These are phyloP conservation scores for Neophaeococcomyces mojaviensis DNA, from an alignment of 2,329 filamentous ascomycete genomes.

Conservation along the genomic window DNA sequence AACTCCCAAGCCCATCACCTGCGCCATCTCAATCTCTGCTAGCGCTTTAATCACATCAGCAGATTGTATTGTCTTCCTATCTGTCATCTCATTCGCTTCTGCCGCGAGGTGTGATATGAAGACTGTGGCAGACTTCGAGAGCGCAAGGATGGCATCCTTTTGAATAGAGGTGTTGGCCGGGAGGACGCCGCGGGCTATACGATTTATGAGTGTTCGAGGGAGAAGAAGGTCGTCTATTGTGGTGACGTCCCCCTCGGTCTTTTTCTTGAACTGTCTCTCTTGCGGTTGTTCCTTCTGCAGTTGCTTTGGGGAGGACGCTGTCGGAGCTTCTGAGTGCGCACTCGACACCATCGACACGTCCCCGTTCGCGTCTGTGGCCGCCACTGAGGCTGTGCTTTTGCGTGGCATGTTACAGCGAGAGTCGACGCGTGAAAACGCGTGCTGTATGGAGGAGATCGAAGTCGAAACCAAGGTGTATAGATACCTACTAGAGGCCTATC, in stretches of 20 bases:
- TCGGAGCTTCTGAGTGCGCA: conserved; percentile 13
- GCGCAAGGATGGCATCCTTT: conserved; percentile 57
- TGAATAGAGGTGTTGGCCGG: conserved; percentile 59
- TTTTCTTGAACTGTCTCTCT: conserved; percentile 6
- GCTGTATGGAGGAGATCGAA: too few relatives aligned
- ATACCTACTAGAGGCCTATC: too few relatives aligned
- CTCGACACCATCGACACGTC: conserved; percentile 18
- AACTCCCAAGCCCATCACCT: conserved; percentile 16
- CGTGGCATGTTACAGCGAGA: conserved; percentile 15
- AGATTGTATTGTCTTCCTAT: conserved; percentile 56
- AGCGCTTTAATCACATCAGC: conserved; percentile 55
- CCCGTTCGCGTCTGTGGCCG: conserved; percentile 19
- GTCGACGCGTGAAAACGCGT: too few relatives aligned
- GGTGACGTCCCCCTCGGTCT: neutral
- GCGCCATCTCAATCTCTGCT: conserved; percentile 50
- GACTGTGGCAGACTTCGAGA: conserved; percentile 59
- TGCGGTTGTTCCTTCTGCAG: neutral
- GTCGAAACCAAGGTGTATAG: too few relatives aligned
- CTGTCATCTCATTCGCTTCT: conserved; percentile 54
- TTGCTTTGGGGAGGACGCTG: conserved; percentile 6
- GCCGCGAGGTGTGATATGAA: conserved; percentile 52
- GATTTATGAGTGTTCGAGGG: conserved; percentile 54
- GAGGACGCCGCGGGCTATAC: conserved; percentile 56
- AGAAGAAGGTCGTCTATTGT: conserved; percentile 46
- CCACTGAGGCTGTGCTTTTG: conserved; percentile 17